Percentiles rank a stretch among this genome's conserved stretches.
phyloP scores from a whole-genome alignment of 1,284 basidiomycete species.

The Kalmanozyma brasiliensis region DNA sequence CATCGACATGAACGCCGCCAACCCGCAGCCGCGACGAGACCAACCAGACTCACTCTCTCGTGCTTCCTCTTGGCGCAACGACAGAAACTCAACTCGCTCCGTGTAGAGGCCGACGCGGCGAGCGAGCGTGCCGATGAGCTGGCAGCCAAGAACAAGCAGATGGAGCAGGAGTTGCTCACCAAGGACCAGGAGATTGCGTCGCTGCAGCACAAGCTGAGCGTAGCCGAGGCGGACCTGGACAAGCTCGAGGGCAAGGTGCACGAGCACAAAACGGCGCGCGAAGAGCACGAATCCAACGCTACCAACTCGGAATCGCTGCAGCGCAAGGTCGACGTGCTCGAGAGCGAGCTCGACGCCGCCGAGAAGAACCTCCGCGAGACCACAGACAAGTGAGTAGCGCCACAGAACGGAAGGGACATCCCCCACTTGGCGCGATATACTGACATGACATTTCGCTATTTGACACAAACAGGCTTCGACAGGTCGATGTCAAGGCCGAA shows the following conservation, averaged over 20 bases:
- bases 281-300: conserved; percentile 80
- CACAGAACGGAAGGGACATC: background rate
- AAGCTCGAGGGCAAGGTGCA: conserved; percentile 79
- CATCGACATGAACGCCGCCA: background rate
- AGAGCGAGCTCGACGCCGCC: conserved; percentile 92
- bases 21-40: background rate
- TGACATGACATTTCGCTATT: no score
- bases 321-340: conserved; percentile 89
- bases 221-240: conserved; percentile 81
- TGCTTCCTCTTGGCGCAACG: background rate
- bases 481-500: conserved; percentile 98
- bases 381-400: conserved; percentile 84
- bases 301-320: conserved; percentile 79
- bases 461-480: conserved; percentile 78
- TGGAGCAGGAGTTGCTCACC: conserved; percentile 81
- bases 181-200: conserved; percentile 91
- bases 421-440: no score
- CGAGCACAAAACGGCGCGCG: conserved; percentile 77
- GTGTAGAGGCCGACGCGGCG: conserved; percentile 86
- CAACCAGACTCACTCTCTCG: background rate
- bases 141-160: conserved; percentile 69
- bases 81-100: conserved; percentile 75
- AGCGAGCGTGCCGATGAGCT: conserved; percentile 66
- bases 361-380: conserved; percentile 98
- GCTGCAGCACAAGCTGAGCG: conserved; percentile 78